These are phyloP conservation scores for Thraustochytrium striatum DNA, from an alignment of 352 stramenopile species.

Conservation along the genomic window DNA sequence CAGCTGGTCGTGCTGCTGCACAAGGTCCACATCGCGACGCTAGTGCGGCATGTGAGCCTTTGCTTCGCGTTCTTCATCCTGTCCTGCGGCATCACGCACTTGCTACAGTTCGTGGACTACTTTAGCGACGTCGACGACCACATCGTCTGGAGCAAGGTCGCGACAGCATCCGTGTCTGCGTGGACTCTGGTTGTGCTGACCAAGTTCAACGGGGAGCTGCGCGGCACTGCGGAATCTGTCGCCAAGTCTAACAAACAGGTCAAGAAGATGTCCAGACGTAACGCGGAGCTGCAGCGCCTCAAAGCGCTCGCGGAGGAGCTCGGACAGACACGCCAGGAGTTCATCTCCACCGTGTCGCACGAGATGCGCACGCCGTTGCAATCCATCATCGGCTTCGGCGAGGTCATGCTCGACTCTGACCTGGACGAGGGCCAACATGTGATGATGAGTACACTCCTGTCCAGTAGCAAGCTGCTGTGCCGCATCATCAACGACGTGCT, in stretches of 20 bases:
- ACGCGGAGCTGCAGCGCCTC: conserved; percentile 15
- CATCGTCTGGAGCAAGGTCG: not conserved
- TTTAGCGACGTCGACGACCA: not conserved
- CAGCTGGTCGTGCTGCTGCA: not conserved
- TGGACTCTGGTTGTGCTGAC: not conserved
- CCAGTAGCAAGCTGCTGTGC: conserved; percentile 28
- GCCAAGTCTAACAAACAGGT: not conserved
- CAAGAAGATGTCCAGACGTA: not conserved
- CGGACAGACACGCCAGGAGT: conserved; percentile 23
- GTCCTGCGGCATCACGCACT: conserved; percentile 27
- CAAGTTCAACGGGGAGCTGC: not conserved
- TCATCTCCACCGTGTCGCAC: conserved; percentile 52
- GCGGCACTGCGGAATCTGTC: not conserved
- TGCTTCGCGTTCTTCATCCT: conserved; percentile 46
- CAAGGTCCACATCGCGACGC: not conserved
- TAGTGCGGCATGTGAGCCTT: not conserved
- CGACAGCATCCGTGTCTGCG: conserved; percentile 6
- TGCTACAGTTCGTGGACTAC: conserved; percentile 3
- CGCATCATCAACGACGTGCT: conserved; percentile 64
- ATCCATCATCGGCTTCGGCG: conserved; percentile 69
- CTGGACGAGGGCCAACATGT: conserved; percentile 21
- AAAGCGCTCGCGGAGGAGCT: not conserved
- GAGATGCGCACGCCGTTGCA: conserved; percentile 67
- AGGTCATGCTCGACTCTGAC: conserved; percentile 68
- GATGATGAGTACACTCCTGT: conserved; percentile 37